A percentile compares a stretch with the other conserved stretches of the same genome.
Evolutionary conservation across 202 grass and related monocot genomes (phyloP).

Genomic region (Setaria italica): DNA sequence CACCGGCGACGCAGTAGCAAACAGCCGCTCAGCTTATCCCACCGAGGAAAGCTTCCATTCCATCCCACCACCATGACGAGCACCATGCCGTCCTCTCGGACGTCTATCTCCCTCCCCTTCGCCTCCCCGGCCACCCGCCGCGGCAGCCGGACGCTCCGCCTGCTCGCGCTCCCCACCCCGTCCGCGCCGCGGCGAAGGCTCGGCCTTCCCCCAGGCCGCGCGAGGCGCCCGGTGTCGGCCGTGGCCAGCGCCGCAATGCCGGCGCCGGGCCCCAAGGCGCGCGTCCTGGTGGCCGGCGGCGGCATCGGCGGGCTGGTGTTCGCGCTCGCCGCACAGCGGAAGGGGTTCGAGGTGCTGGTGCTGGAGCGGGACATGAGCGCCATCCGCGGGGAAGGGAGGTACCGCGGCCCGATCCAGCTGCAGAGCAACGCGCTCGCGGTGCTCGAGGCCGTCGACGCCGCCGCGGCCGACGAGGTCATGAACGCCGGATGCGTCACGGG

Average conservation of each 20-base stretch:
- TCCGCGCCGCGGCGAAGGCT: neutral
- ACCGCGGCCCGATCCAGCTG: conserved; percentile 91
- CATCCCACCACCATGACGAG: conserved; percentile 5
- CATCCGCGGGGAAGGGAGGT: conserved; percentile 83
- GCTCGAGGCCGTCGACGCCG: conserved; percentile 73
- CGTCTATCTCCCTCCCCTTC: neutral
- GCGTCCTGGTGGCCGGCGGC: conserved; percentile 81
- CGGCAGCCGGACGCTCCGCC: neutral
- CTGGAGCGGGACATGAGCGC: conserved; percentile 84
- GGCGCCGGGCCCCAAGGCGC: conserved; percentile 36
- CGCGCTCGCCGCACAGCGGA: conserved; percentile 78
- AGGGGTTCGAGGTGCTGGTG: conserved; percentile 86
- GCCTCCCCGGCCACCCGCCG: neutral
- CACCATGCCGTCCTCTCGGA: conserved; percentile 9
- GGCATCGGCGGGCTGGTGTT: conserved; percentile 85
- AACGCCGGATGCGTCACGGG: conserved; percentile 72
- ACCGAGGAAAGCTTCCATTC: neutral
- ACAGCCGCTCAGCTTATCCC: neutral
- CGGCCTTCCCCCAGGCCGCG: neutral
- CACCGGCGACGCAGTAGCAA: neutral
- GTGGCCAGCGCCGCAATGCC: conserved; percentile 36
- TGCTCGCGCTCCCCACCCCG: neutral
- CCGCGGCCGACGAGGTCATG: conserved; percentile 68
- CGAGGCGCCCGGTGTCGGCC: neutral
- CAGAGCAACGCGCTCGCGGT: conserved; percentile 93